Conservation (phyloP, 257 asterid species). For the Osmanthus fragrans region DNA sequence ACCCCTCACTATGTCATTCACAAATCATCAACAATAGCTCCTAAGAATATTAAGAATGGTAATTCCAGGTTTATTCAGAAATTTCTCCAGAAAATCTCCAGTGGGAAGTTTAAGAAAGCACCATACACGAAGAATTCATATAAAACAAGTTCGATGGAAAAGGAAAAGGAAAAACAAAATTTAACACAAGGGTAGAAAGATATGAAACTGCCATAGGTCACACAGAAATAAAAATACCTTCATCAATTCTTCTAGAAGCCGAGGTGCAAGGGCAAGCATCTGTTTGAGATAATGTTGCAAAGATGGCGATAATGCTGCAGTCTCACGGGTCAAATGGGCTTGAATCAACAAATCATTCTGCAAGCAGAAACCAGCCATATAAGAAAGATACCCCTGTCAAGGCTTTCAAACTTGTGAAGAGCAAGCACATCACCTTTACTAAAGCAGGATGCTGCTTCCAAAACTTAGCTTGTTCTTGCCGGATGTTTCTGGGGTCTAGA, state of each 20-base stretch:
- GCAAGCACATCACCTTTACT: slow-evolving; percentile 67
- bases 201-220: slow-evolving; percentile 1
- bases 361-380: slow-evolving; percentile 23
- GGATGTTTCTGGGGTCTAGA: slow-evolving; percentile 87
- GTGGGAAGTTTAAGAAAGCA: background rate
- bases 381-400: slow-evolving; percentile 18
- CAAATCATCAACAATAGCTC: background rate
- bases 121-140: background rate
- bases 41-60: background rate
- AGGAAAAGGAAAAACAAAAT: background rate
- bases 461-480: slow-evolving; percentile 96
- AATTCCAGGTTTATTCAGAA: background rate
- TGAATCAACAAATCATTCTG: slow-evolving; percentile 97
- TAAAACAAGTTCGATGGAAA: background rate
- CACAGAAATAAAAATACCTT: slow-evolving; percentile 53
- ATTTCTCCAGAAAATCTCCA: background rate
- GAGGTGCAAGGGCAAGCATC: slow-evolving; percentile 93
- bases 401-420: slow-evolving; percentile 27
- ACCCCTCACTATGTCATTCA: background rate
- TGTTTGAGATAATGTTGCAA: slow-evolving; percentile 75
- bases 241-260: slow-evolving; percentile 98
- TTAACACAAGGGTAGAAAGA: background rate
- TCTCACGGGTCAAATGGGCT: slow-evolving; percentile 96
- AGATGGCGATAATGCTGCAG: slow-evolving; percentile 71
- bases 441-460: slow-evolving; percentile 98